phyloP scores from a whole-genome alignment of 2,329 filamentous ascomycete species.

The Fusarium continuum region DNA sequence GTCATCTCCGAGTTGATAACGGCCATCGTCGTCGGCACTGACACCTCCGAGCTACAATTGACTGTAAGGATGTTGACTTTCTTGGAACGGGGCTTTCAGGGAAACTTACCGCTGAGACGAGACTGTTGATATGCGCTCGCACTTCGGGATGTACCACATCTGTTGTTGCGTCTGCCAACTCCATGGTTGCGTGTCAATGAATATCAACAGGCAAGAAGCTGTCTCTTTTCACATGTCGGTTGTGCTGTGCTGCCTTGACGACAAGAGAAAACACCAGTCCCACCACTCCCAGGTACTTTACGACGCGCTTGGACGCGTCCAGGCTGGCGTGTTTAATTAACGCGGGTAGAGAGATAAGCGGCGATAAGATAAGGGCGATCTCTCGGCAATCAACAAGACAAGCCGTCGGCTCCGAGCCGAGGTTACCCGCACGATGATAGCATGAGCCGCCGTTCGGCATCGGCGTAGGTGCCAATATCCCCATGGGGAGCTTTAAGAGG shows the following conservation, averaged over 20 bases:
- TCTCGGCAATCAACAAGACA: constrained; percentile 32
- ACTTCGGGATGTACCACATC: constrained; percentile 89
- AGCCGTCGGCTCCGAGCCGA: constrained; percentile 47
- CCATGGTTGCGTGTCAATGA: constrained; percentile 55
- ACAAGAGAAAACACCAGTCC: constrained; percentile 27
- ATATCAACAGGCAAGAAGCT: constrained; percentile 16
- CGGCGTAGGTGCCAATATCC: constrained; percentile 9
- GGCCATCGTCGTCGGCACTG: constrained; percentile 79
- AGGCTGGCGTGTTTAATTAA: constrained; percentile 32
- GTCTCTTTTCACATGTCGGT: constrained; percentile 32
- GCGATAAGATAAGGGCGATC: constrained; percentile 25
- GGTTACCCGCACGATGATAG: constrained; percentile 52
- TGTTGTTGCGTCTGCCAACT: constrained; percentile 59
- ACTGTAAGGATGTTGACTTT: constrained; percentile 25
- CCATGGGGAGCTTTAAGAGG: constrained; percentile 25
- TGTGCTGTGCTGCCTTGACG: constrained; percentile 30
- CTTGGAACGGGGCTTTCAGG: not conserved
- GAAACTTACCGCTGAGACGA: constrained; percentile 84
- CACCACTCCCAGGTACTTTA: constrained; percentile 3
- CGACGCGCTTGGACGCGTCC: constrained; percentile 39
- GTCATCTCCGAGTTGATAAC: constrained; percentile 91
- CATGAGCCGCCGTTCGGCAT: constrained; percentile 22
- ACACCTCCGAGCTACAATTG: constrained; percentile 80
- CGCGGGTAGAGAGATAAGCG: constrained; percentile 4
- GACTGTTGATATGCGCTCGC: constrained; percentile 89